A percentile compares a stretch with the other conserved stretches of the same genome.
Conservation (phyloP, 192 early-diverging fungal species). For the Gaertneriomyces sp. region DNA sequence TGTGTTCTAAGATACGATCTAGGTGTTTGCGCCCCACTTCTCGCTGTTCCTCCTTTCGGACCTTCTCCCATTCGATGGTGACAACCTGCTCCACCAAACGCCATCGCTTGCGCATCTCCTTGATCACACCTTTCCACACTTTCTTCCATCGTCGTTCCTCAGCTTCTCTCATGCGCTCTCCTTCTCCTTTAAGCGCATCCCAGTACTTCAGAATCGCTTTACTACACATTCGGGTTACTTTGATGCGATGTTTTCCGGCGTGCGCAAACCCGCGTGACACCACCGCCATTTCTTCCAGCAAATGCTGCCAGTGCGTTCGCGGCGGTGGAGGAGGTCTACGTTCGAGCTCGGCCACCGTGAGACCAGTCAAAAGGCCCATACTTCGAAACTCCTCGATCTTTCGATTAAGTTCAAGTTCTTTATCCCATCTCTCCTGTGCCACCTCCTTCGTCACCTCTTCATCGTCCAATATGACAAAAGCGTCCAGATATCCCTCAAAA, state of each 20-base stretch:
- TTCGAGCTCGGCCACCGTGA: constrained; percentile 9
- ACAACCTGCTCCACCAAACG: constrained; percentile 28
- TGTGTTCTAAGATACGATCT: constrained; percentile 70
- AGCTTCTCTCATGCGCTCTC: constrained; percentile 44
- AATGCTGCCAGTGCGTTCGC: constrained; percentile 32
- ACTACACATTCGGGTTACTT: constrained; percentile 21
- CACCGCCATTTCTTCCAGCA: constrained; percentile 46
- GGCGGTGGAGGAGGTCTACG: constrained; percentile 39
- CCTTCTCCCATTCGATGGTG: constrained; percentile 47
- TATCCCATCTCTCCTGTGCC: constrained; percentile 27
- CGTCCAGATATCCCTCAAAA: constrained; percentile 35
- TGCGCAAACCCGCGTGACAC: constrained; percentile 16
- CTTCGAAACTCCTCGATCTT: constrained; percentile 42
- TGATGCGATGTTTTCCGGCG: constrained; percentile 45
- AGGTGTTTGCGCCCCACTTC: constrained; percentile 63
- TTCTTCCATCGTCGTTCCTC: constrained; percentile 47
- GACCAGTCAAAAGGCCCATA: constrained; percentile 44
- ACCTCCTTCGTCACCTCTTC: constrained; percentile 56
- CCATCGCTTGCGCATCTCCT: constrained; percentile 71
- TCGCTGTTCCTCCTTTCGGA: constrained; percentile 57
- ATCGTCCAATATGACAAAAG: constrained; percentile 61
- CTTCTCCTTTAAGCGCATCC: constrained; percentile 52
- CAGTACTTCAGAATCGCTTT: constrained; percentile 52
- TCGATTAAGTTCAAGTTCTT: constrained; percentile 41
- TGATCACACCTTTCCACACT: constrained; percentile 56